phyloP scores from a whole-genome alignment of 192 early-diverging fungal genomes.

The Funneliformis geosporum region DNA sequence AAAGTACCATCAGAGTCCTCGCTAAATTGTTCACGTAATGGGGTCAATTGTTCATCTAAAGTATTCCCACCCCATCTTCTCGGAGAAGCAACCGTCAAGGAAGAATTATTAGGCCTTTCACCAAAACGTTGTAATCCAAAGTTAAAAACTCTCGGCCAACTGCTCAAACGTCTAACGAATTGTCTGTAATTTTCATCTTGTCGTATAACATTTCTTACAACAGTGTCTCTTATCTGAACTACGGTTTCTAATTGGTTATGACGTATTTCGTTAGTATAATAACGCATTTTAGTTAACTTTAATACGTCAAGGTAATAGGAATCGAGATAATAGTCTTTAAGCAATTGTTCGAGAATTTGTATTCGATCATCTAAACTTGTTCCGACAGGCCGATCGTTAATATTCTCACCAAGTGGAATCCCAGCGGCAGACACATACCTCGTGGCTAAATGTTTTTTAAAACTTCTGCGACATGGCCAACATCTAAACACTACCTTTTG shows the following conservation, averaged over 20 bases:
- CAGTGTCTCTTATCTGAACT: too few species aligned
- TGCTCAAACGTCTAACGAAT: too few species aligned
- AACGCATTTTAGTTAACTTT: background rate
- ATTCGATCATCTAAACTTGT: background rate
- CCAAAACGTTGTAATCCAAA: too few species aligned
- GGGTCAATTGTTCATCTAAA: too few species aligned
- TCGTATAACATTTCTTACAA: too few species aligned
- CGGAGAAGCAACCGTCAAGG: too few species aligned
- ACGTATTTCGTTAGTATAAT: background rate
- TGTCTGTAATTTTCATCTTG: too few species aligned
- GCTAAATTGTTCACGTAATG: too few species aligned
- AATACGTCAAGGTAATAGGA: background rate
- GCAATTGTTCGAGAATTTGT: background rate
- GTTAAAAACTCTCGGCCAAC: too few species aligned
- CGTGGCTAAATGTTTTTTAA: constrained; percentile 9
- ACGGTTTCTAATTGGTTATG: background rate
- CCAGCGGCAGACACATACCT: constrained; percentile 2
- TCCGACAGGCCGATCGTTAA: background rate
- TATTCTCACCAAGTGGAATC: constrained; percentile 1
- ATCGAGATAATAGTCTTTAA: constrained; percentile 16
- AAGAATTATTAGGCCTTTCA: too few species aligned
- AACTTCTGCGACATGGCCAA: constrained; percentile 12
- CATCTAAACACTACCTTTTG: constrained; percentile 8
- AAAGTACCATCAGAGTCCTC: too few species aligned
- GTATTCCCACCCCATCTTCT: too few species aligned